Evolutionary conservation across 176 grass and related monocot genomes (phyloP).

Genomic region (Carex cristatella): DNA sequence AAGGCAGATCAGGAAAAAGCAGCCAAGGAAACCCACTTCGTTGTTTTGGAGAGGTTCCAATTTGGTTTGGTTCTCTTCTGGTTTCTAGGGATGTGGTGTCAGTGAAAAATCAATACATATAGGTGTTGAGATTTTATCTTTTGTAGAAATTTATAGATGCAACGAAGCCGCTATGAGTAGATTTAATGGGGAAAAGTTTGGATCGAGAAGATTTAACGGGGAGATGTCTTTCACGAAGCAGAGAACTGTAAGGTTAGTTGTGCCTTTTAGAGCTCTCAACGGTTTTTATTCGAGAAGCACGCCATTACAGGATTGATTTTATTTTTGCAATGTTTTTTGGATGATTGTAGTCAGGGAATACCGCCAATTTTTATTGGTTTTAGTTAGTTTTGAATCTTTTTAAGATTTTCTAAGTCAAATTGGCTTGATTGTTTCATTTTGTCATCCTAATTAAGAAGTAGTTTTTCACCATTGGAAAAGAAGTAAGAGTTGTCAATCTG

Average conservation of each 20-base stretch:
- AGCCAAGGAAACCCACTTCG: background rate
- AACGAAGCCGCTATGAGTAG: slow-evolving; percentile 9
- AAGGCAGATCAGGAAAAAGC: background rate
- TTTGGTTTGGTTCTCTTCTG: slow-evolving; percentile 3
- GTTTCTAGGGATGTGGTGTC: background rate
- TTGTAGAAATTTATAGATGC: slow-evolving; percentile 8
- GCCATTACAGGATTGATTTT: background rate
- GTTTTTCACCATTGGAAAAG: background rate
- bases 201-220: slow-evolving; percentile 61
- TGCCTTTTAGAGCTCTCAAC: background rate
- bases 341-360: background rate
- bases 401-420: background rate
- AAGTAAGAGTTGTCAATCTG: background rate
- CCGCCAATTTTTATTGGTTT: slow-evolving; percentile 3
- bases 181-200: slow-evolving; percentile 48
- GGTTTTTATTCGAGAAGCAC: background rate
- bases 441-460: too few species aligned
- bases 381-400: background rate
- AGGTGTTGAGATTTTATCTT: slow-evolving; percentile 2
- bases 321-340: slow-evolving; percentile 9
- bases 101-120: background rate
- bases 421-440: background rate
- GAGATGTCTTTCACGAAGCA: slow-evolving; percentile 48
- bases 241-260: slow-evolving; percentile 76
- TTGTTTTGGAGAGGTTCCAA: background rate